Conservation (phyloP, 108 stramenopile genomes). For the Chaetoceros muelleri region DNA sequence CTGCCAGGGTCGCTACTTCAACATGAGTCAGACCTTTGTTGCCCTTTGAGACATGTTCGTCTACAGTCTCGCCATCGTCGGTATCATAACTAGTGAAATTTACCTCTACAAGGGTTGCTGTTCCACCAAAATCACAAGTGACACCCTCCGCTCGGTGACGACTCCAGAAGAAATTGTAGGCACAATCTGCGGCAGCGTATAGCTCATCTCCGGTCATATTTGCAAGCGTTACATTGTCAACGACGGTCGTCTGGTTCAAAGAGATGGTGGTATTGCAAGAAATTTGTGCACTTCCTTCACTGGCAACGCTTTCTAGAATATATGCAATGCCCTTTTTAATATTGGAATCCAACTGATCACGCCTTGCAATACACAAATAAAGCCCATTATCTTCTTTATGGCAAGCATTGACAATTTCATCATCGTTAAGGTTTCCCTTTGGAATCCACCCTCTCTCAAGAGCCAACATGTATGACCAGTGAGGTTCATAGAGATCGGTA, state of each 20-base stretch:
- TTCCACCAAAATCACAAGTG: constrained; percentile 86
- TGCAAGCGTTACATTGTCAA: constrained; percentile 18
- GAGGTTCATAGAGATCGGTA: constrained; percentile 77
- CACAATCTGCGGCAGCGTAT: constrained; percentile 32
- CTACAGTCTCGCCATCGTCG: constrained; percentile 31
- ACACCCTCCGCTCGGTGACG: constrained; percentile 35
- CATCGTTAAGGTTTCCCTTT: constrained; percentile 46
- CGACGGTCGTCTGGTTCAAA: not conserved
- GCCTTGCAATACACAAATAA: constrained; percentile 46
- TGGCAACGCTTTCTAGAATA: constrained; percentile 26
- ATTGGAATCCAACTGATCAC: constrained; percentile 28
- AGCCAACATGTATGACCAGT: constrained; percentile 76
- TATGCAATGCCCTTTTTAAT: constrained; percentile 37
- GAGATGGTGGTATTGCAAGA: not conserved
- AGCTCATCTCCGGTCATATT: constrained; percentile 37
- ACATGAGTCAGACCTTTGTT: constrained; percentile 15
- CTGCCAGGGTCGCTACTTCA: constrained; percentile 14
- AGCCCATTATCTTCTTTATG: constrained; percentile 35
- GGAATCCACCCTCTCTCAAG: constrained; percentile 75
- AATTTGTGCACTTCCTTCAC: constrained; percentile 2
- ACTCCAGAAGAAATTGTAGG: constrained; percentile 46
- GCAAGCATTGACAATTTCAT: constrained; percentile 50
- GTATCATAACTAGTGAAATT: constrained; percentile 38
- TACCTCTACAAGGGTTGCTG: constrained; percentile 40
- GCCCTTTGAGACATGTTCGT: constrained; percentile 13